phyloP scores from a whole-genome alignment of 75 land plant species.

The Cunninghamia lanceolata region DNA sequence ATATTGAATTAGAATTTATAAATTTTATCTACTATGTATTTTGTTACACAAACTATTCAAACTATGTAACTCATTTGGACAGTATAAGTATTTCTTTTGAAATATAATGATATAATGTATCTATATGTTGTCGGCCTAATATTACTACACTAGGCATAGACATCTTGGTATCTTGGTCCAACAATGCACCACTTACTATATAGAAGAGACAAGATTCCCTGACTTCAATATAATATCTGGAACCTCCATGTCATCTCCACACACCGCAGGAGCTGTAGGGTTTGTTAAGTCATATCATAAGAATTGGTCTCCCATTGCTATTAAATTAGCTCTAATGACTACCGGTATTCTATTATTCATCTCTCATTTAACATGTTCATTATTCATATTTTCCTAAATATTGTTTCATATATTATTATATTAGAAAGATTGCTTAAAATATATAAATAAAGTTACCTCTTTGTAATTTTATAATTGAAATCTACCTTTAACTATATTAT shows the following conservation, averaged over 20 bases:
- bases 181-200: slow-evolving; percentile 16
- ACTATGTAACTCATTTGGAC: too few relatives aligned
- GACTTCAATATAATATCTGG: slow-evolving; percentile 36
- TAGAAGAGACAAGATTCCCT: slow-evolving; percentile 15
- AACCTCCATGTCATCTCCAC: slow-evolving; percentile 65
- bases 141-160: slow-evolving; percentile 62
- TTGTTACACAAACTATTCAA: too few relatives aligned
- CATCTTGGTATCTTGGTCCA: slow-evolving; percentile 45
- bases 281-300: slow-evolving; percentile 41
- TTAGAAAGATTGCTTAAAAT: too few relatives aligned
- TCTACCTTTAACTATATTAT: too few relatives aligned
- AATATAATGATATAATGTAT: background rate
- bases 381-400: too few relatives aligned
- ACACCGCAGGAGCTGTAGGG: slow-evolving; percentile 40
- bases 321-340: slow-evolving; percentile 51
- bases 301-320: slow-evolving; percentile 40
- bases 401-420: too few relatives aligned
- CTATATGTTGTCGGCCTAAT: slow-evolving; percentile 42
- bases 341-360: slow-evolving; percentile 19
- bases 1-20: too few relatives aligned
- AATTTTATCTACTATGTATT: too few relatives aligned
- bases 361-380: too few relatives aligned
- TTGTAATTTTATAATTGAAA: too few relatives aligned
- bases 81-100: too few relatives aligned
- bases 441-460: too few relatives aligned